Evolutionary conservation across 1,284 basidiomycete species (phyloP).

Genomic region (Cerioporus squamosus): DNA sequence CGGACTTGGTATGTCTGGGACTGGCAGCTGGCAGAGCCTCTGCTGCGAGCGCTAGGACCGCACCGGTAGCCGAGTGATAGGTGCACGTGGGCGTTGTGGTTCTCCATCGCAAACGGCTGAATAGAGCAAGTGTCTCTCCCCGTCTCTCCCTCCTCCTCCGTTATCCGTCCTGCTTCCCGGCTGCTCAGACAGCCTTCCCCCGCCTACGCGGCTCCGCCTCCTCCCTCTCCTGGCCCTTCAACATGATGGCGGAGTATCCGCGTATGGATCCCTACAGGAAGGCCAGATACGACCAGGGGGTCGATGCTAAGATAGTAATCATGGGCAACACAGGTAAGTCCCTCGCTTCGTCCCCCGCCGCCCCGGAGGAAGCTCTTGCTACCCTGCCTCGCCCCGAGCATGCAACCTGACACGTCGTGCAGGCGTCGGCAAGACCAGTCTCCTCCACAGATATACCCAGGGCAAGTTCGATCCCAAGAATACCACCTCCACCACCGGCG

Average conservation of each 20-base stretch:
- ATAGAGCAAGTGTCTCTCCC: constrained; percentile 27
- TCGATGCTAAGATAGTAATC: constrained; percentile 97
- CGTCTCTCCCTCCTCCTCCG: constrained; percentile 24
- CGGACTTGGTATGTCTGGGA: too few relatives aligned
- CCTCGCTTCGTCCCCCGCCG: not conserved
- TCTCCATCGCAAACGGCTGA: constrained; percentile 28
- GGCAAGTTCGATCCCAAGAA: constrained; percentile 87
- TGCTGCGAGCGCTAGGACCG: constrained; percentile 2
- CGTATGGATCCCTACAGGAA: constrained; percentile 65
- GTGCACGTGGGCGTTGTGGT: constrained; percentile 29
- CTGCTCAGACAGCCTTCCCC: constrained; percentile 20
- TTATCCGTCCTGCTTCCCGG: constrained; percentile 21
- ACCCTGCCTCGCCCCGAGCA: not conserved
- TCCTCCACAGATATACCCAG: constrained; percentile 92
- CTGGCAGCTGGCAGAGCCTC: not conserved
- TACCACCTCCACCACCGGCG: constrained; percentile 92
- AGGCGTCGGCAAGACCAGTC: constrained; percentile 95
- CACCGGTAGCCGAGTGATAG: constrained; percentile 20
- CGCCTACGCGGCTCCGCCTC: constrained; percentile 26
- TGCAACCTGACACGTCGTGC: constrained; percentile 10
- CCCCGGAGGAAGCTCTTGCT: not conserved
- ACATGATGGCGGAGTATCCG: constrained; percentile 40
- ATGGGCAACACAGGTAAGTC: constrained; percentile 89
- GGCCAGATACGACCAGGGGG: constrained; percentile 74
- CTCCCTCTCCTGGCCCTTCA: constrained; percentile 28